A percentile compares a stretch with the other conserved stretches of the same genome.
phyloP scores from a whole-genome alignment of 306 rosid genomes.

The Quercus glauca region DNA sequence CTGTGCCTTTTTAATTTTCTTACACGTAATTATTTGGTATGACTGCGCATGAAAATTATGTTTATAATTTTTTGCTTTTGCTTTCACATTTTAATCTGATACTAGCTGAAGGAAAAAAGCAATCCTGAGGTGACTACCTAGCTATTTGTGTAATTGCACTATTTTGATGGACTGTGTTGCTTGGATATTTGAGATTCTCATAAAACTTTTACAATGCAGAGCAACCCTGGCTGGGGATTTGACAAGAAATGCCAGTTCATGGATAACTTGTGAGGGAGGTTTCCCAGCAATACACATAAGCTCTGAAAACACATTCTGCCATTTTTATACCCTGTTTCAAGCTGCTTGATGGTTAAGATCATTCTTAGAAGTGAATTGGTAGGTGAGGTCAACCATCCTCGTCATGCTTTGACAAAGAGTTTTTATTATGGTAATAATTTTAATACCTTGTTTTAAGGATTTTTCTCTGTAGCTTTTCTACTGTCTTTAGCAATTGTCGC shows the following conservation, averaged over 20 bases:
- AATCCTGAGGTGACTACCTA: not conserved
- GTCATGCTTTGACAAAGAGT: not conserved
- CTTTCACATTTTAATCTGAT: not conserved
- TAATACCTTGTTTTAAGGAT: not conserved
- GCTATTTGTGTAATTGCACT: constrained; percentile 10
- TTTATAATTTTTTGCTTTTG: not conserved
- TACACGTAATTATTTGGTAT: not conserved
- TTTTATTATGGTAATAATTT: not conserved
- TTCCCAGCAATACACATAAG: constrained; percentile 64
- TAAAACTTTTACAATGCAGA: constrained; percentile 42
- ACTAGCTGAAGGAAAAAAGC: not conserved
- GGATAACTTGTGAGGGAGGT: constrained; percentile 69
- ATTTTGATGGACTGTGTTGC: constrained; percentile 8
- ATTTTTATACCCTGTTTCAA: too few species aligned
- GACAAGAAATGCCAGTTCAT: constrained; percentile 85
- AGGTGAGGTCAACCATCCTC: too few species aligned
- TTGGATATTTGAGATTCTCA: not conserved
- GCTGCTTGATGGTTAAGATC: not conserved
- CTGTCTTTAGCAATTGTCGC: not conserved
- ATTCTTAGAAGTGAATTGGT: too few species aligned
- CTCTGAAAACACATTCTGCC: not conserved
- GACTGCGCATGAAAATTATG: not conserved
- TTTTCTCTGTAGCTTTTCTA: not conserved
- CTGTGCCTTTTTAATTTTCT: not conserved
- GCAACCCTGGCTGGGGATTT: constrained; percentile 95